Base-by-base conservation (phyloP, 176 grass and related monocot genomes). In the Calamus simplicifolius region DNA sequence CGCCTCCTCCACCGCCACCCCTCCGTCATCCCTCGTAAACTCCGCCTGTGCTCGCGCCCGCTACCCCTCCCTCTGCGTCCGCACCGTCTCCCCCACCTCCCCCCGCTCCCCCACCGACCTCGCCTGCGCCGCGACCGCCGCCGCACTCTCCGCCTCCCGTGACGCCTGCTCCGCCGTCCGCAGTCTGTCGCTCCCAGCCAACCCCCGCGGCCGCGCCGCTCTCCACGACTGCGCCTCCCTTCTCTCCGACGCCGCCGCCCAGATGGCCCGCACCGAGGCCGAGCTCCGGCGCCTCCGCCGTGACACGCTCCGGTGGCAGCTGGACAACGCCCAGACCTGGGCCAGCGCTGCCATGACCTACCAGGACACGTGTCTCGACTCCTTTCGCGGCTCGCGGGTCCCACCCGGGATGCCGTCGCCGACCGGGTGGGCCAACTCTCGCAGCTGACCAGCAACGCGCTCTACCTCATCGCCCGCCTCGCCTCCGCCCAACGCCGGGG, bases 321-420 rank as follows among this genome's bases (percentile, higher is more conserved):
- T 67, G 12, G 64, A 25, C 64, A 25, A 67, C 25, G 64, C 64
- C 16, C 64, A 54, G 64, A 67, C 64, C 16, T 67, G 64, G 64
- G 16, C 27, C 16, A 67, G 64, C 64, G 64, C 64, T 17, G 49
- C 64, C 64, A 67, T 67, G 64, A 67, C 64, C 15, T 27, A 30
- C 64, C 64, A 67, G 50, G 64, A 67, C 64, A 67, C 53, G 64
- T 67, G 64, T n/a, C 14, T 27, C 19, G 48, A 4, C 26, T 49
- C 12, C 4, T 7, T 54, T 27, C 14, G 4, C 8, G 49, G 50
- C 15, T 19, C 4, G 16, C 25, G 4, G 26, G 13, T 5, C 27
- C 25, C 26, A 53, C 25, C 2, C 2, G 50, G 14, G 50, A 51
- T 4, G 50, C 25, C 5, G 50, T 66, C 5, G 3, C 19, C 63